These are phyloP conservation scores for Inga laurina DNA, from an alignment of 306 rosid species.

Conservation along the genomic window DNA sequence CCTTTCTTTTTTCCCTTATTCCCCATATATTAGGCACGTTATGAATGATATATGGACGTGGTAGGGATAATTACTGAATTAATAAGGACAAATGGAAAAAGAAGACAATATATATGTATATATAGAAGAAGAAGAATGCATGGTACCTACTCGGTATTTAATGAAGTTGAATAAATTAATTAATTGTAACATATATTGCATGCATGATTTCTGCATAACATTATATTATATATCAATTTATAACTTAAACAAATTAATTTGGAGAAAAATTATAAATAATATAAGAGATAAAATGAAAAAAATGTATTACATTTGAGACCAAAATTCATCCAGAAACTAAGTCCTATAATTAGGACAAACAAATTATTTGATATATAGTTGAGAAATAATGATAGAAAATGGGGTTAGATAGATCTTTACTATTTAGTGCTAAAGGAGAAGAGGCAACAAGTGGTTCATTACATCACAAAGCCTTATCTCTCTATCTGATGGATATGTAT, in stretches of 20 bases:
- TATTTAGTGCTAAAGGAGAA: conserved; percentile 16
- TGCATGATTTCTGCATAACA: too few relatives aligned
- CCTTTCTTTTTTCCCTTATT: not conserved
- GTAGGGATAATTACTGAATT: not conserved
- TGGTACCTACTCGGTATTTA: not conserved
- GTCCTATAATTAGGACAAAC: too few relatives aligned
- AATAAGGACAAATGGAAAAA: not conserved
- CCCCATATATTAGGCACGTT: not conserved
- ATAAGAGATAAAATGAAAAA: too few relatives aligned
- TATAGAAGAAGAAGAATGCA: conserved; percentile 30
- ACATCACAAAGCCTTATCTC: conserved; percentile 45
- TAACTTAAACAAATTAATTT: too few relatives aligned
- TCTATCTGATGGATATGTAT: not conserved
- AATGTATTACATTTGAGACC: too few relatives aligned
- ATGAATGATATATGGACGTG: not conserved
- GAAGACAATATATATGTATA: conserved; percentile 3
- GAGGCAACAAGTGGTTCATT: conserved; percentile 35
- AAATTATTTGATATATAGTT: not conserved
- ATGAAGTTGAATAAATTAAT: too few relatives aligned
- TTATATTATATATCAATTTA: too few relatives aligned
- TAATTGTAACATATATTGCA: too few relatives aligned
- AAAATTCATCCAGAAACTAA: too few relatives aligned
- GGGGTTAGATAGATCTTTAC: conserved; percentile 13
- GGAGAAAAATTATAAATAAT: too few relatives aligned
- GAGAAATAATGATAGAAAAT: not conserved